phyloP scores from a whole-genome alignment of 2,329 filamentous ascomycete species.

The Huntiella decipiens region DNA sequence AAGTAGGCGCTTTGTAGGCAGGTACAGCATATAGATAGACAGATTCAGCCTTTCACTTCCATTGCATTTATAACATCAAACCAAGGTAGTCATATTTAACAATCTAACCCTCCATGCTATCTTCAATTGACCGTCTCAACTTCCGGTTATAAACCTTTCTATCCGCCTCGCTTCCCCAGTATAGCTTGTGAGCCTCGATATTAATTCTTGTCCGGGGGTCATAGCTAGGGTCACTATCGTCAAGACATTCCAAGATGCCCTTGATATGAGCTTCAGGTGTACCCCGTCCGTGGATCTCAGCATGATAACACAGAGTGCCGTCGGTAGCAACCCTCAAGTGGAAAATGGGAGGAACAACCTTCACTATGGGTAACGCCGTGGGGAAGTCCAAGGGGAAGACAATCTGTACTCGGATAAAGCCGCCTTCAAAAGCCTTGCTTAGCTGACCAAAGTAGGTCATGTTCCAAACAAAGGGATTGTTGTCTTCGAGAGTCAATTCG shows the following conservation, averaged over 20 bases:
- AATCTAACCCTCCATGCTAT: constrained; percentile 33
- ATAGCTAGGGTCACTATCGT: constrained; percentile 73
- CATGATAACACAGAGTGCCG: constrained; percentile 69
- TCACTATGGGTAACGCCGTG: constrained; percentile 68
- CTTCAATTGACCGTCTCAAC: constrained; percentile 58
- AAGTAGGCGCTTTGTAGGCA: too few species aligned
- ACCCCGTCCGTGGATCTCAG: constrained; percentile 39
- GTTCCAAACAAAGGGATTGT: constrained; percentile 77
- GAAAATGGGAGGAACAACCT: constrained; percentile 63
- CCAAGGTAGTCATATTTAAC: too few species aligned
- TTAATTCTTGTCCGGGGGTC: constrained; percentile 80
- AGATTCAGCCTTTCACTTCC: too few species aligned
- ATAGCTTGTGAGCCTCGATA: constrained; percentile 66
- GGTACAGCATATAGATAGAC: too few species aligned
- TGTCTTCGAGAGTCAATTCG: constrained; percentile 55
- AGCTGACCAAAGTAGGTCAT: constrained; percentile 79
- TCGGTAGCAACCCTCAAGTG: constrained; percentile 71
- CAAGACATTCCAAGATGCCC: constrained; percentile 61
- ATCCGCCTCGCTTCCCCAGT: constrained; percentile 61
- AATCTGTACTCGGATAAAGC: constrained; percentile 66
- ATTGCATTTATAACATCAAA: too few species aligned
- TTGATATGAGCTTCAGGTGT: constrained; percentile 72
- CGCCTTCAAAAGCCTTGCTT: constrained; percentile 85
- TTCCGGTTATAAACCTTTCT: constrained; percentile 71
- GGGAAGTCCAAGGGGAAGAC: constrained; percentile 72